These are phyloP conservation scores for Cordyceps javanica DNA, from an alignment of 2,329 filamentous ascomycete species.

Conservation along the genomic window DNA sequence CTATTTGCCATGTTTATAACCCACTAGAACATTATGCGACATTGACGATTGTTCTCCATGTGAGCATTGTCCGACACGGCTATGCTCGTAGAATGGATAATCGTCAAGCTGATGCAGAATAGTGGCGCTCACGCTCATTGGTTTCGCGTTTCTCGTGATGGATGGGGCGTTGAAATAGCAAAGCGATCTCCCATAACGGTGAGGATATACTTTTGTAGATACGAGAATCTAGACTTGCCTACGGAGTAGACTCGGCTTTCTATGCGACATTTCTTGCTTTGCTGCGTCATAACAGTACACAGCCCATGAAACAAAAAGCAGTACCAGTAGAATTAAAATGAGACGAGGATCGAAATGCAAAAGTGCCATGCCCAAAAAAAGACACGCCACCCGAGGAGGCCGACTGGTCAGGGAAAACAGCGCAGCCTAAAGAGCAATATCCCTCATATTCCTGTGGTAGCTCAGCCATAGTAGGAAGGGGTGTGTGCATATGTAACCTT, in stretches of 20 bases:
- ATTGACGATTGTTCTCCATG: background rate
- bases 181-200: background rate
- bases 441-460: background rate
- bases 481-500: slow-evolving; percentile 1
- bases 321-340: background rate
- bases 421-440: background rate
- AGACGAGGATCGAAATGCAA: background rate
- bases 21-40: background rate
- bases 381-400: background rate
- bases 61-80: too few species aligned
- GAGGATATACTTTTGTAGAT: background rate
- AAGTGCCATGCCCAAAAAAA: background rate
- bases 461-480: background rate
- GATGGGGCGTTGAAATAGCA: background rate
- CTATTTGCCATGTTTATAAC: background rate
- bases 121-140: too few species aligned
- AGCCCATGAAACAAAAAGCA: background rate
- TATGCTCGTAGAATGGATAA: too few species aligned
- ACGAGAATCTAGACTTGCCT: background rate
- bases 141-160: background rate
- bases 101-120: too few species aligned
- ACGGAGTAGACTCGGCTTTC: background rate
- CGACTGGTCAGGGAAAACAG: background rate
- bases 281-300: background rate
- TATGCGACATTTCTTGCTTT: background rate